phyloP scores from a whole-genome alignment of 2,329 filamentous ascomycete species.

The Neodidymelliopsis sp. region DNA sequence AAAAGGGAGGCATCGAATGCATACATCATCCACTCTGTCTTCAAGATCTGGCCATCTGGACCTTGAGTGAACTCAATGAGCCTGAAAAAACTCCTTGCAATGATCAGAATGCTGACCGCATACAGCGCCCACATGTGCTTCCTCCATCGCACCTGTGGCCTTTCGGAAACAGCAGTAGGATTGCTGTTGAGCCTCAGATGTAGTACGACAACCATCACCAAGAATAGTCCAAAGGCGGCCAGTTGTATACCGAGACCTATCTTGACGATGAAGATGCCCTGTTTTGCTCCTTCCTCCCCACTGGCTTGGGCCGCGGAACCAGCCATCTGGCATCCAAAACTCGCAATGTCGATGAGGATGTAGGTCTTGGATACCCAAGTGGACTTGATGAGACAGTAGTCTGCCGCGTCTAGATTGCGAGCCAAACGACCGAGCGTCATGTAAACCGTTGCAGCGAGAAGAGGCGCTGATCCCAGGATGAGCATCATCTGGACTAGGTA shows the following conservation, averaged over 20 bases:
- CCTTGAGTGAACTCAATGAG: conserved; percentile 25
- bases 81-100: conserved; percentile 25
- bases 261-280: conserved; percentile 18
- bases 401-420: conserved; percentile 47
- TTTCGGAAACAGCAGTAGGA: conserved; percentile 10
- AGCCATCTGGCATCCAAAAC: conserved; percentile 26
- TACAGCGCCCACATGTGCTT: conserved; percentile 23
- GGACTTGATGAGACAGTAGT: conserved; percentile 48
- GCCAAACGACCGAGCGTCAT: conserved; percentile 58
- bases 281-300: conserved; percentile 13
- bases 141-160: conserved; percentile 19
- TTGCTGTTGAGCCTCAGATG: conserved; percentile 17
- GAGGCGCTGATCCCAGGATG: conserved; percentile 55
- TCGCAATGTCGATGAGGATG: conserved; percentile 29
- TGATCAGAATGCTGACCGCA: conserved; percentile 21
- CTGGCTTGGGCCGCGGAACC: conserved; percentile 28
- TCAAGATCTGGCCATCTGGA: conserved; percentile 10
- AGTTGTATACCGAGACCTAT: conserved; percentile 25
- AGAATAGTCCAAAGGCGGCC: conserved; percentile 22
- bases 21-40: conserved; percentile 25
- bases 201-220: conserved; percentile 18
- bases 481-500: conserved; percentile 56
- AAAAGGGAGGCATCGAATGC: conserved; percentile 27
- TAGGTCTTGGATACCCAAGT: conserved; percentile 39
- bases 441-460: conserved; percentile 60